Percentiles rank a stretch among this genome's conserved stretches.
phyloP scores from a whole-genome alignment of 345 rosid genomes.

The Schrenkiella parvula region DNA sequence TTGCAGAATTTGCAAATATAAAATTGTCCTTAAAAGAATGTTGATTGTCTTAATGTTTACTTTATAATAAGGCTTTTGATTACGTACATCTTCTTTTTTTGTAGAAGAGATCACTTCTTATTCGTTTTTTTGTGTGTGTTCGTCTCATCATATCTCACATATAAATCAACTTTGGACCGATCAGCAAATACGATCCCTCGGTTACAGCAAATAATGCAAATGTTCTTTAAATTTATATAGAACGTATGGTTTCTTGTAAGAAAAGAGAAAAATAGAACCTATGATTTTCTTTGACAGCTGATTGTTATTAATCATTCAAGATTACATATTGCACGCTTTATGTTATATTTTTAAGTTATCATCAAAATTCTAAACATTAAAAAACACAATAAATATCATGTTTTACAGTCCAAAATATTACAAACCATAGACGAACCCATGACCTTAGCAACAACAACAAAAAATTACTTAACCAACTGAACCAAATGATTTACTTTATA shows the following conservation, averaged over 20 bases:
- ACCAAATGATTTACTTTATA: too few species aligned
- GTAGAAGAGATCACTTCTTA: background rate
- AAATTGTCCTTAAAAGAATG: background rate
- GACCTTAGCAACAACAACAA: too few species aligned
- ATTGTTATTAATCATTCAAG: background rate
- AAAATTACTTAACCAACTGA: too few species aligned
- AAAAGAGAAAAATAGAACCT: background rate
- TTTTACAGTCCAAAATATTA: too few species aligned
- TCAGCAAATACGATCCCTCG: conserved; percentile 4
- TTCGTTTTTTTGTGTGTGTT: background rate
- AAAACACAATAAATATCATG: too few species aligned
- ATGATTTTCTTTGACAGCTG: background rate
- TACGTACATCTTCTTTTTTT: background rate
- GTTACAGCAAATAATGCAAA: background rate
- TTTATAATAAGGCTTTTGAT: background rate
- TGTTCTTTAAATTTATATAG: background rate
- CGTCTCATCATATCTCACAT: too few species aligned
- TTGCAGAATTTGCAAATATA: conserved; percentile 5
- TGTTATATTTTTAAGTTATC: too few species aligned
- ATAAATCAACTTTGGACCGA: conserved; percentile 11
- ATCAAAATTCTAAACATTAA: too few species aligned
- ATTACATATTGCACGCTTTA: background rate
- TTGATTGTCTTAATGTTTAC: background rate
- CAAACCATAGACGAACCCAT: too few species aligned
- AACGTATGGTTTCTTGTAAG: background rate